Evolutionary conservation across 441 rosid genomes (phyloP).

Genomic region (Pelargonium fulgidum): DNA sequence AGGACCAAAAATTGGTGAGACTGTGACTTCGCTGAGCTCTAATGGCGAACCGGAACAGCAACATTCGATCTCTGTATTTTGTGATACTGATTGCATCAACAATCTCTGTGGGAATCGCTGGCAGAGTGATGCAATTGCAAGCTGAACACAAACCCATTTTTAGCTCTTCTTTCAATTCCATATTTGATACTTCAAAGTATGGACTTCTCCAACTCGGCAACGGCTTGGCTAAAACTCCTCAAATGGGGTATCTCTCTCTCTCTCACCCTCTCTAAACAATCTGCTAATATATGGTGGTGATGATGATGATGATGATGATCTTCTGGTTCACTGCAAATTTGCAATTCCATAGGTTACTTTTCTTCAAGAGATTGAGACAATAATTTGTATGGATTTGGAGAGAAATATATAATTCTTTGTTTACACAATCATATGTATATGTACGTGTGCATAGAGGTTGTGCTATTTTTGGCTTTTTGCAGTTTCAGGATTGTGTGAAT

Average conservation of each 20-base stretch:
- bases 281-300: background rate
- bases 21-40: background rate
- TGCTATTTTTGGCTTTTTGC: background rate
- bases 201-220: conserved; percentile 77
- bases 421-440: background rate
- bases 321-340: background rate
- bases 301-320: background rate
- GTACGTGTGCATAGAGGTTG: background rate
- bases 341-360: background rate
- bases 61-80: background rate
- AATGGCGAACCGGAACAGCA: conserved; percentile 1
- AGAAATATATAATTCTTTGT: background rate
- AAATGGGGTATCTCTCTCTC: conserved; percentile 66
- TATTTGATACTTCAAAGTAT: conserved; percentile 69
- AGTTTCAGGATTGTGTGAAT: background rate
- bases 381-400: background rate
- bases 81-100: background rate
- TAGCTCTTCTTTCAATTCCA: conserved; percentile 37
- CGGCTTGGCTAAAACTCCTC: conserved; percentile 88
- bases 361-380: background rate
- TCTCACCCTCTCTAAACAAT: conserved; percentile 1
- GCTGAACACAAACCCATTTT: conserved; percentile 30
- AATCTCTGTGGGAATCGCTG: conserved; percentile 35
- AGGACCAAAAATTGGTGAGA: background rate
- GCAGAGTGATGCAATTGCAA: conserved; percentile 40